Evolutionary conservation across 2,329 filamentous ascomycete species (phyloP).

Genomic region (Sporothrix euskadiensis): DNA sequence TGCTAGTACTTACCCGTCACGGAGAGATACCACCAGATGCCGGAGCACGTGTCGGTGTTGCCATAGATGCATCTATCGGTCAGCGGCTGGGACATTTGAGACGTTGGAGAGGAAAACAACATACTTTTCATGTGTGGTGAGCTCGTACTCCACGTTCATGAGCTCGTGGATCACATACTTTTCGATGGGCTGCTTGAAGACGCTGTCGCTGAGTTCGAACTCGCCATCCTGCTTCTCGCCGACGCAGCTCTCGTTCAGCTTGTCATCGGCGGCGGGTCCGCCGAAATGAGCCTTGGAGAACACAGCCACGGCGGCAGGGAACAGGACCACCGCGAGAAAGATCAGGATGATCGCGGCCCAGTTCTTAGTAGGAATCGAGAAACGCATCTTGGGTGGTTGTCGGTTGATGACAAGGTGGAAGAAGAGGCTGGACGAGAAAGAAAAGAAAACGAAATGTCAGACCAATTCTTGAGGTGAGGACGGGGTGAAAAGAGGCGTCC

Average conservation of each 20-base stretch:
- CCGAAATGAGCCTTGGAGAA: too few relatives aligned
- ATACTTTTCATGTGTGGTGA: neutral
- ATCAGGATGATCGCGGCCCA: too few relatives aligned
- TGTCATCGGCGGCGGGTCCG: too few relatives aligned
- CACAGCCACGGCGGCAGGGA: too few relatives aligned
- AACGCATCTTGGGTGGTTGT: neutral
- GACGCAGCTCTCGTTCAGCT: too few relatives aligned
- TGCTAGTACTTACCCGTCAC: neutral
- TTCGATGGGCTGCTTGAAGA: neutral
- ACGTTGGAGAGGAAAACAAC: neutral
- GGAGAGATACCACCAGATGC: slow-evolving; percentile 24
- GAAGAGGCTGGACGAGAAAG: neutral
- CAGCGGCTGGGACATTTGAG: neutral
- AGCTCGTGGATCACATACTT: neutral
- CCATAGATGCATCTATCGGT: slow-evolving; percentile 27
- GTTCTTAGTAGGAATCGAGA: neutral
- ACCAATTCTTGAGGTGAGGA: neutral
- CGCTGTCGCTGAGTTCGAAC: neutral
- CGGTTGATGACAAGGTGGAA: neutral
- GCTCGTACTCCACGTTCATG: neutral
- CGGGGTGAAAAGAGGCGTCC: neutral
- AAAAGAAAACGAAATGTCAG: neutral
- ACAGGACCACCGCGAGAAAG: too few relatives aligned
- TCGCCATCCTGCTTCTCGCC: neutral
- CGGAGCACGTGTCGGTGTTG: slow-evolving; percentile 31